Percentiles rank a stretch among this genome's conserved stretches.
phyloP scores from a whole-genome alignment of 768 basidiomycete species.

The Lactarius tabidus region DNA sequence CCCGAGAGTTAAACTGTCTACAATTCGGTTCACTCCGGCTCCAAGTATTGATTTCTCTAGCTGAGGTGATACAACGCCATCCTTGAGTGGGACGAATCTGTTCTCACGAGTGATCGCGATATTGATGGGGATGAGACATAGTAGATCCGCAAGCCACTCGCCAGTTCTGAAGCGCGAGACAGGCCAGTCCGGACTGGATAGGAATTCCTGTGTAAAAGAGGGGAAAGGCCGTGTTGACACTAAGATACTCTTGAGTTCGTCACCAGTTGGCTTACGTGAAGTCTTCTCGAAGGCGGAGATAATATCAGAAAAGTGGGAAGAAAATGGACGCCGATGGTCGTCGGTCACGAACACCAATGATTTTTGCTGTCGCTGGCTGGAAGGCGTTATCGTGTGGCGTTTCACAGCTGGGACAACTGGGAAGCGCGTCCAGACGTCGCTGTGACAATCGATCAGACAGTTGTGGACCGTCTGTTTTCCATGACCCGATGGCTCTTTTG shows the following conservation, averaged over 20 bases:
- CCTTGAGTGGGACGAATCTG: constrained; percentile 57
- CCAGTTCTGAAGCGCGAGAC: constrained; percentile 45
- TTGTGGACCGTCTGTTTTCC: constrained; percentile 39
- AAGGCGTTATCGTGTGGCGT: constrained; percentile 15
- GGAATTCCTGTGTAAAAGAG: constrained; percentile 27
- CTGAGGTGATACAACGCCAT: constrained; percentile 48
- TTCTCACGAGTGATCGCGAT: constrained; percentile 58
- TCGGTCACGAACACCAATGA: constrained; percentile 45
- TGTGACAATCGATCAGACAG: constrained; percentile 17
- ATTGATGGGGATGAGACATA: constrained; percentile 64
- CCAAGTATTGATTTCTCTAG: constrained; percentile 55
- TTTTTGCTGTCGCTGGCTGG: constrained; percentile 32
- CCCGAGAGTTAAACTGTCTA: constrained; percentile 52
- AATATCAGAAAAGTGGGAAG: constrained; percentile 43
- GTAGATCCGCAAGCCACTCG: constrained; percentile 58
- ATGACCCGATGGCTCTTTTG: constrained; percentile 24
- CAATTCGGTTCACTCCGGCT: constrained; percentile 54
- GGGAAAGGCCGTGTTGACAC: constrained; percentile 35
- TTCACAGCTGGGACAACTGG: constrained; percentile 17
- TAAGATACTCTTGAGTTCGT: constrained; percentile 38
- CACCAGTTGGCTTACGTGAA: constrained; percentile 51
- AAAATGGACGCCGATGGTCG: constrained; percentile 35
- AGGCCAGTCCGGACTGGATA: constrained; percentile 17
- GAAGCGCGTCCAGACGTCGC: constrained; percentile 17
- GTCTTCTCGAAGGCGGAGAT: constrained; percentile 44